Base-by-base conservation (phyloP, 169 alveolate genomes). In the Theileria orientalis region DNA sequence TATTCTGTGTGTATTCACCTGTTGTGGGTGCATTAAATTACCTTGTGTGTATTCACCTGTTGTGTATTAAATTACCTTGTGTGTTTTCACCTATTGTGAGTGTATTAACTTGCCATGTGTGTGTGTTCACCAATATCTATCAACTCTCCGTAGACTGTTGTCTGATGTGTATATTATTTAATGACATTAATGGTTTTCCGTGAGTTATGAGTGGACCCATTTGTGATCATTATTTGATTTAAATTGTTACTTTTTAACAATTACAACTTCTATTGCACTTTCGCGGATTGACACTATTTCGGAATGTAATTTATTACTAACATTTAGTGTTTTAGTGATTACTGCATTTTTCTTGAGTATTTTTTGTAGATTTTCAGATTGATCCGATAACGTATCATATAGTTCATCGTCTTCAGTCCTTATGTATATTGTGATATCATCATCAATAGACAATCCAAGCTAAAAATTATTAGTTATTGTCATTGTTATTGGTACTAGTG, bases 371-470 rank as follows among this genome's bases (percentile, higher is more conserved):
- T 52, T 66, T 21, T 76, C 79, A 14, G 57, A 67, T 69, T 76
- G 86, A 25, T 7, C 29, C 41, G 54, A 23, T 29, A 76, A 37
- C 46, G 47, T 44, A 19, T 59, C 76, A 35, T 41, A 56, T 6
- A 51, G 57, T 16, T 21, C 33, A 3, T 29, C 68, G 44, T 69
- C 77, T 35, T 59, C 21, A 5, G 79, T 63, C 44, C 62, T 37
- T 27, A 73, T 52, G 57, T 68, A 67, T 30, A 82, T 66, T 30
- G 80, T 68, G 19, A 82, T 59, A n/a, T 80, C 44, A 69, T 82
- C 89, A 27, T 60, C 62, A 13, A 64, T 75, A 7, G 87, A 74
- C 30, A 82, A 51, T 6, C 82, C 46, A 42, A 82, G 74, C 75
- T 76, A 47, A 6, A 60, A 32, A 60, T 33, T n/a, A n/a, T n/a